phyloP scores from a whole-genome alignment of 495 filamentous ascomycete genomes.

The Penicillium silybi region DNA sequence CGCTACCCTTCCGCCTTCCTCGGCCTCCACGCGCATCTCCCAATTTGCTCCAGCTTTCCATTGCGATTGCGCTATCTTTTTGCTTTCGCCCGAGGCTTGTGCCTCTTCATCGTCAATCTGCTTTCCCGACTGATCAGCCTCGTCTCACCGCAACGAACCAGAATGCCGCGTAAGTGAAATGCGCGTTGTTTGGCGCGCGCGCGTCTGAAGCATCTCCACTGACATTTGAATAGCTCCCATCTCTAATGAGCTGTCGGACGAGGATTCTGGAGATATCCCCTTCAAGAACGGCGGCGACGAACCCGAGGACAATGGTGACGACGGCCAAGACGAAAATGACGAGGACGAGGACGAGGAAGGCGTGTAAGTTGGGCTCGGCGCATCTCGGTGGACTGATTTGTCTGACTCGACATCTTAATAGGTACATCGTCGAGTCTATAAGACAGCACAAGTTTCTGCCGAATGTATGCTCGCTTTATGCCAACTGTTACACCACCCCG shows the following conservation, averaged over 20 bases:
- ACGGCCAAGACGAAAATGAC: conserved; percentile 25
- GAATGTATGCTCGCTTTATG: conserved; percentile 24
- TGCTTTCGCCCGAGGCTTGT: background rate
- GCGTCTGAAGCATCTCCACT: conserved; percentile 7
- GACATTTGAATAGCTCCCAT: conserved; percentile 31
- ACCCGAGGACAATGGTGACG: conserved; percentile 22
- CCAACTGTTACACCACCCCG: background rate
- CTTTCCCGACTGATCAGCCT: conserved; percentile 28
- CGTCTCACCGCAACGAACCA: conserved; percentile 20
- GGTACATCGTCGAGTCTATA: conserved; percentile 62
- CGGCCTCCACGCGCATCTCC: conserved; percentile 14
- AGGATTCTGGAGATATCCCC: conserved; percentile 44
- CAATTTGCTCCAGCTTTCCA: background rate
- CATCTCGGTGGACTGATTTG: background rate
- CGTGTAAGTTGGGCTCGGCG: conserved; percentile 28
- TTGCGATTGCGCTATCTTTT: background rate
- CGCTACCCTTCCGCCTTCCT: conserved; percentile 23
- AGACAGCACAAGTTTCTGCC: conserved; percentile 41
- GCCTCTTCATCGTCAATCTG: conserved; percentile 29
- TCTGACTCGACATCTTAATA: conserved; percentile 37
- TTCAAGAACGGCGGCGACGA: conserved; percentile 33
- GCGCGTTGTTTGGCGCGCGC: conserved; percentile 15
- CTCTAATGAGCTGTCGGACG: conserved; percentile 38
- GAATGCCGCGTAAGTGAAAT: conserved; percentile 38
- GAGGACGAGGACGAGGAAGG: conserved; percentile 27